These are phyloP conservation scores for Penicillium samsonianum DNA, from an alignment of 495 filamentous ascomycete genomes.

Conservation along the genomic window DNA sequence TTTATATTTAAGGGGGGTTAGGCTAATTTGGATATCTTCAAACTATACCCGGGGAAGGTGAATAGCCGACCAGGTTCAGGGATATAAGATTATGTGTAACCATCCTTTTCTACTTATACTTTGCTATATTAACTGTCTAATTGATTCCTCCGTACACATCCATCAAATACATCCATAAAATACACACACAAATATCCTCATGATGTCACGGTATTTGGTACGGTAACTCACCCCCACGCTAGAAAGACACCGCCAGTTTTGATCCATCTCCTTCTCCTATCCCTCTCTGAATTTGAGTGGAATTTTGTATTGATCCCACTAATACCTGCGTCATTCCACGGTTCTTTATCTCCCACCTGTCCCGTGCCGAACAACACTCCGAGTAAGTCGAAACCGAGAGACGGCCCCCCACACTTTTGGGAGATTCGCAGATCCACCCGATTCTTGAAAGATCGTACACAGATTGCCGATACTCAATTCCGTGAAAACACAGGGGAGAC, in stretches of 20 bases:
- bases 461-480: slow-evolving; percentile 6
- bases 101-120: not conserved
- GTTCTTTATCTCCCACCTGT: not conserved
- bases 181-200: not conserved
- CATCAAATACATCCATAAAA: not conserved
- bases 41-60: too few relatives aligned
- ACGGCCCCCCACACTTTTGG: slow-evolving; percentile 6
- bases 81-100: not conserved
- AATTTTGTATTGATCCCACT: not conserved
- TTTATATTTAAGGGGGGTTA: not conserved
- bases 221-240: slow-evolving; percentile 31
- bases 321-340: not conserved
- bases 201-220: slow-evolving; percentile 25
- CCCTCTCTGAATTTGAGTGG: not conserved
- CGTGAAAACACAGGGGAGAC: slow-evolving; percentile 5
- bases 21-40: too few relatives aligned
- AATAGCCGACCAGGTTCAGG: not conserved
- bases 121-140: not conserved
- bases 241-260: slow-evolving; percentile 17
- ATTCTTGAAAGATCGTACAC: not conserved
- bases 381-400: not conserved
- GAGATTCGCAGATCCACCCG: slow-evolving; percentile 5
- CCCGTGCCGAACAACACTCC: slow-evolving; percentile 3
- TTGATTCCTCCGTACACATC: not conserved
- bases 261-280: not conserved